These are phyloP conservation scores for Boletus rex-veris DNA, from an alignment of 768 basidiomycete species.

Conservation along the genomic window DNA sequence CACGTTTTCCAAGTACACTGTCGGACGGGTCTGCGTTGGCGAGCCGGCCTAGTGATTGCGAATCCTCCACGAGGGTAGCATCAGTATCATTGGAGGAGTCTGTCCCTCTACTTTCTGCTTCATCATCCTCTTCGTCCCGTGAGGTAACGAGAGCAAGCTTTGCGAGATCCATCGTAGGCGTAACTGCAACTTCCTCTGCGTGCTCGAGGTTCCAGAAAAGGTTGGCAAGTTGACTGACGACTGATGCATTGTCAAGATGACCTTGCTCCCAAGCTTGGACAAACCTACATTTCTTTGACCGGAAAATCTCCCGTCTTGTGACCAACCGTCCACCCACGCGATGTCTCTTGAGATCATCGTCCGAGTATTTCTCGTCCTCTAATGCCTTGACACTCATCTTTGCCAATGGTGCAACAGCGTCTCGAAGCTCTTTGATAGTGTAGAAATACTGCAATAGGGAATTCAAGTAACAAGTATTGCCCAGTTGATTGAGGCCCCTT, in stretches of 20 bases:
- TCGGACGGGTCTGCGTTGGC: conserved; percentile 34
- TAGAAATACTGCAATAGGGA: conserved; percentile 86
- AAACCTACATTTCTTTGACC: conserved; percentile 78
- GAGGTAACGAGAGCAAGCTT: conserved; percentile 90
- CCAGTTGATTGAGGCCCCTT: conserved; percentile 82
- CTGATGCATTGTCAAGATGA: conserved; percentile 38
- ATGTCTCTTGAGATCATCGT: conserved; percentile 78
- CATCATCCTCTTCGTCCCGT: conserved; percentile 86
- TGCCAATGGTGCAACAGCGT: conserved; percentile 62
- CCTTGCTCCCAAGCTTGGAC: neutral
- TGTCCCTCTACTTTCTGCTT: conserved; percentile 65
- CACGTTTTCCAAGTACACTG: conserved; percentile 69
- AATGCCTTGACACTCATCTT: conserved; percentile 51
- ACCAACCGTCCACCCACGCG: conserved; percentile 86
- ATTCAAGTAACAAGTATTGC: conserved; percentile 86
- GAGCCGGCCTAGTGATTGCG: conserved; percentile 31
- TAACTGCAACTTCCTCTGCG: conserved; percentile 62
- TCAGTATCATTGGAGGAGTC: conserved; percentile 86
- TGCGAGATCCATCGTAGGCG: conserved; percentile 81
- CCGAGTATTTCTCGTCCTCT: conserved; percentile 69
- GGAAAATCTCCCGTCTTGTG: conserved; percentile 72
- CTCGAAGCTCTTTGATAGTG: conserved; percentile 87
- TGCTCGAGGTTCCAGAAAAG: conserved; percentile 77
- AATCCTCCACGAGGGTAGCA: conserved; percentile 84
- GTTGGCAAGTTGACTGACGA: conserved; percentile 74